Conservation (phyloP, 2,329 filamentous ascomycete species). For the Metarhizium rileyi region DNA sequence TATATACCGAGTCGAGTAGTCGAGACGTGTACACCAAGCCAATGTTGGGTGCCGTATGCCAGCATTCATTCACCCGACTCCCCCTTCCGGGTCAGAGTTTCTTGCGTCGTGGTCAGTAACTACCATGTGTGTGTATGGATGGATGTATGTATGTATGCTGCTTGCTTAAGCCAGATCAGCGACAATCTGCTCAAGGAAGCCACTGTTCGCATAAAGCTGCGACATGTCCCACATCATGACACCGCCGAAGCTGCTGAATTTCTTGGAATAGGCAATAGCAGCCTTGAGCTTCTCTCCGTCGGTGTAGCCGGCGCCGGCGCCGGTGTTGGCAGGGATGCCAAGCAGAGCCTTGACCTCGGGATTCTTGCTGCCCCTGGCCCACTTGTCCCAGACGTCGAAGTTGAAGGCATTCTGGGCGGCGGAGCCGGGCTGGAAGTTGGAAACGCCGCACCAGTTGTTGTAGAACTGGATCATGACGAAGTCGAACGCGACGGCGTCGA, state of each 20-base stretch:
- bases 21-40: not conserved
- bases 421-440: slow-evolving; percentile 36
- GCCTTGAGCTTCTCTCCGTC: slow-evolving; percentile 32
- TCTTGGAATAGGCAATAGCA: slow-evolving; percentile 43
- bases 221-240: slow-evolving; percentile 62
- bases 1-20: no score
- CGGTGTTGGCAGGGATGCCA: slow-evolving; percentile 46
- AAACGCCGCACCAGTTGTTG: slow-evolving; percentile 56
- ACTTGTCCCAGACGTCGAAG: slow-evolving; percentile 54
- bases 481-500: slow-evolving; percentile 47
- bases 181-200: slow-evolving; percentile 40
- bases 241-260: slow-evolving; percentile 52
- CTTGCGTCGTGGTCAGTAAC: no score
- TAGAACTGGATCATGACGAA: slow-evolving; percentile 58
- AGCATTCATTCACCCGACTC: no score
- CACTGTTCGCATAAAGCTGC: slow-evolving; percentile 46
- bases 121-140: no score
- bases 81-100: no score
- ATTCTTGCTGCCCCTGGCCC: slow-evolving; percentile 50
- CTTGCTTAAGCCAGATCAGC: slow-evolving; percentile 16
- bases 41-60: not conserved
- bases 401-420: slow-evolving; percentile 46
- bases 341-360: slow-evolving; percentile 50
- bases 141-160: not conserved
- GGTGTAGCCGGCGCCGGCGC: slow-evolving; percentile 47